Evolutionary conservation across 805 yeast species (phyloP), one percentile per base, ranked within the genome.

Genomic region (Gaillardinia entomophila): DNA sequence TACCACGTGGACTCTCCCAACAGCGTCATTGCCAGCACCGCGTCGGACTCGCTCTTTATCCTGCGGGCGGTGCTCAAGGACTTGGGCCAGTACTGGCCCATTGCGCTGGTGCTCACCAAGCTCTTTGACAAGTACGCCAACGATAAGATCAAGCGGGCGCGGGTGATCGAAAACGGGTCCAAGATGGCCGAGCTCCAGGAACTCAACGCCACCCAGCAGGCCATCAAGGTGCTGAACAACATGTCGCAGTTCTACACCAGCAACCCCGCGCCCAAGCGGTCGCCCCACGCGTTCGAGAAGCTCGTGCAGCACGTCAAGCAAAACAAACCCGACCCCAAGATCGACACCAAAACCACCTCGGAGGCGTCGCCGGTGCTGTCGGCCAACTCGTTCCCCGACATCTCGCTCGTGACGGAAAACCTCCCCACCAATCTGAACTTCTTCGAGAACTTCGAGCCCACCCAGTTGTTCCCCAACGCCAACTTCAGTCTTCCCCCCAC

Each of bases 1-100:
- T 80, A 80, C 50, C 90, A 83, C 57, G 69, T 77, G 31, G 72
- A 66, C 43, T 62, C 68, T 3, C 42, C 66, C 18, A 62, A 61
- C 41, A 47, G 53, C 7, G 62, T 58, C 12, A 62, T 66, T 40
- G 61, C 70, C 2, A 49, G 63, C 6, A 60, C 71, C 1, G 71
- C 72, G 0, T 45, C 66, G 8, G 72, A 66, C 42, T 62, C 70
- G 15, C 49, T 66, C 26, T 54, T 48, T 32, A 60, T 60, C 8
- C 53, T 63, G 16, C 53, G 57, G 38, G 58, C 56, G 4, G 73
- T 56, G 16, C 55, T 57, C 43, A 53, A 51, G 38, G 69, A 59
- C 48, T 57, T 56, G 40, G 55, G 57, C 19, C 50, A 53, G 38
- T 51, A 46, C 41, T 68, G 62, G 58, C 68, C 67, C 5, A 51